A percentile compares a stretch with the other conserved stretches of the same genome.
Conservation (phyloP, 345 rosid genomes). For the Lagerstroemia speciosa region DNA sequence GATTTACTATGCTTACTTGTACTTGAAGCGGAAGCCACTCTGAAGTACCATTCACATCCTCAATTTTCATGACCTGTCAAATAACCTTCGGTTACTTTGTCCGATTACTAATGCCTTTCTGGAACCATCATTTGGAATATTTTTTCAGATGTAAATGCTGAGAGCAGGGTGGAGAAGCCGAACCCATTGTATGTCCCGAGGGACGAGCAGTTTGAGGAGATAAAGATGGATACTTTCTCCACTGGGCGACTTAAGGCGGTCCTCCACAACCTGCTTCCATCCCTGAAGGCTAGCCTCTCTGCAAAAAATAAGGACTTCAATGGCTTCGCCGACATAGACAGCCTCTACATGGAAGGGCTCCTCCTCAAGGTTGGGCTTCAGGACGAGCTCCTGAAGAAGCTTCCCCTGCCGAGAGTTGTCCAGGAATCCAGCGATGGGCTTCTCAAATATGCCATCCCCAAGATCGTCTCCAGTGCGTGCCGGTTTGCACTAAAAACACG, state of each 20-base stretch:
- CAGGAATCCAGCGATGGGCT: slow-evolving; percentile 71
- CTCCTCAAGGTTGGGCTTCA: slow-evolving; percentile 75
- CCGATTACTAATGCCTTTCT: not conserved
- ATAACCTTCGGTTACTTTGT: not conserved
- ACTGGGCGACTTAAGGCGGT: slow-evolving; percentile 68
- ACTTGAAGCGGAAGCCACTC: not conserved
- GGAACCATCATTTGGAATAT: not conserved
- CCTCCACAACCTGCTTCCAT: slow-evolving; percentile 77
- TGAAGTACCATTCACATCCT: too few species aligned
- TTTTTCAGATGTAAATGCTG: slow-evolving; percentile 49
- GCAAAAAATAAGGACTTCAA: slow-evolving; percentile 53
- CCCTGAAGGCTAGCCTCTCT: slow-evolving; percentile 71
- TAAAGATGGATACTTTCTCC: slow-evolving; percentile 53
- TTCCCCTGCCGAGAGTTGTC: slow-evolving; percentile 62
- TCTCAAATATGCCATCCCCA: slow-evolving; percentile 82
- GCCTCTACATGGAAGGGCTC: slow-evolving; percentile 81
- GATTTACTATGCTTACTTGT: not conserved
- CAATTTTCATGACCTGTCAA: not conserved
- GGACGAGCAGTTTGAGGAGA: slow-evolving; percentile 92
- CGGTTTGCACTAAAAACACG: not conserved
- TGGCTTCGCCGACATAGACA: slow-evolving; percentile 66
- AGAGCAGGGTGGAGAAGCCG: slow-evolving; percentile 92
- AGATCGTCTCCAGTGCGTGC: slow-evolving; percentile 71
- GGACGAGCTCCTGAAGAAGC: slow-evolving; percentile 61
- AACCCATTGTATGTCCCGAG: slow-evolving; percentile 82